Percentiles rank a stretch among this genome's conserved stretches.
phyloP scores from a whole-genome alignment of 2,329 filamentous ascomycete genomes.

The Ramichloridium luteum region DNA sequence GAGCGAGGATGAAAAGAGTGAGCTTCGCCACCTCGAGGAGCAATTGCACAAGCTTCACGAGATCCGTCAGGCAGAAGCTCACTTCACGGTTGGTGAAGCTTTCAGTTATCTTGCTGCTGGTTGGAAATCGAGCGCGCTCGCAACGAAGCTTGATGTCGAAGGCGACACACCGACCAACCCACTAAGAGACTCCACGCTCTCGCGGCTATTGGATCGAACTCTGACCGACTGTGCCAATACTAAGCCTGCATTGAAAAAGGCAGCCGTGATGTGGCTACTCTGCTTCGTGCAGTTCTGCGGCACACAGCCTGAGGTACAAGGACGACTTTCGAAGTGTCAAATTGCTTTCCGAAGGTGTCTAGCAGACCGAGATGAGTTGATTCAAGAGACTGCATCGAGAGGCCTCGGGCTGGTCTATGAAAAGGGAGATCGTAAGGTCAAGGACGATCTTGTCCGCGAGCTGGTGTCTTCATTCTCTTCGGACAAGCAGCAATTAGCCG shows the following conservation, averaged over 20 bases:
- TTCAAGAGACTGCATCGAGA: conserved; percentile 88
- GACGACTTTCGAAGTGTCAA: conserved; percentile 65
- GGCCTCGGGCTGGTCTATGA: conserved; percentile 91
- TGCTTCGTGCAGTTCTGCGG: conserved; percentile 85
- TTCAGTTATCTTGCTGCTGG: conserved; percentile 64
- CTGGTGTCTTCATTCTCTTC: conserved; percentile 76
- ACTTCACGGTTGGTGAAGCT: conserved; percentile 84
- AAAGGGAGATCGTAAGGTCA: conserved; percentile 69
- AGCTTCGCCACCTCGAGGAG: conserved; percentile 47
- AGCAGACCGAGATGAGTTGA: conserved; percentile 78
- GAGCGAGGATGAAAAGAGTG: conserved; percentile 25
- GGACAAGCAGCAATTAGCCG: conserved; percentile 55
- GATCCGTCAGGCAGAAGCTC: conserved; percentile 71
- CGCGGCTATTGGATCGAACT: conserved; percentile 55
- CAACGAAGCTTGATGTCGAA: conserved; percentile 65
- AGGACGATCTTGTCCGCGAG: conserved; percentile 73
- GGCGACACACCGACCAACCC: conserved; percentile 25
- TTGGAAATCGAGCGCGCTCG: conserved; percentile 72
- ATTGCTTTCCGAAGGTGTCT: conserved; percentile 78
- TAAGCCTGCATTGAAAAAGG: conserved; percentile 81
- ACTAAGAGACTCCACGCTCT: conserved; percentile 32
- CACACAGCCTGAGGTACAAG: conserved; percentile 61
- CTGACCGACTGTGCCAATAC: conserved; percentile 67
- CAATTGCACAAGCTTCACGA: conserved; percentile 69
- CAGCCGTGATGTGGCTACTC: conserved; percentile 89